These are phyloP conservation scores for Blastocystis sp. DNA, from an alignment of 352 stramenopile genomes.

Conservation along the genomic window DNA sequence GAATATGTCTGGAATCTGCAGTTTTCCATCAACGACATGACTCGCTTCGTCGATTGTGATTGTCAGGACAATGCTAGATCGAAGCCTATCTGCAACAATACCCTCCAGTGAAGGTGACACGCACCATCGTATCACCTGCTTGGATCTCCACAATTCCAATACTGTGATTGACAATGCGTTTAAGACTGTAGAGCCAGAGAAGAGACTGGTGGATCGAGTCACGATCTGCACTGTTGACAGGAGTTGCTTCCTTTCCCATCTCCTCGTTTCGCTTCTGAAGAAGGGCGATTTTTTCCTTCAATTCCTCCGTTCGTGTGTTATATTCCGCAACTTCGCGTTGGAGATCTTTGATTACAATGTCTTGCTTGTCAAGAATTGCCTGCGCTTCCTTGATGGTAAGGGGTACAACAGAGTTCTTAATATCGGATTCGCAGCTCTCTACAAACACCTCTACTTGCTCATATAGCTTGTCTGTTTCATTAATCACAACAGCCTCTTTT, in stretches of 20 bases:
- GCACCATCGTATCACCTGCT: neutral
- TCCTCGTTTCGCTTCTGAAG: neutral
- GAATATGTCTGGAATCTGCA: neutral
- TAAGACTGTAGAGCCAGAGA: slow-evolving; percentile 36
- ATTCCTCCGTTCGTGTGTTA: neutral
- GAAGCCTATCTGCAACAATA: neutral
- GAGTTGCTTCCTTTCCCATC: neutral
- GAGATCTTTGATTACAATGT: neutral
- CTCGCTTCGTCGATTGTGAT: neutral
- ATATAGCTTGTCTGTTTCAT: neutral
- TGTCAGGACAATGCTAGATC: neutral
- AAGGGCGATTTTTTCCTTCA: neutral
- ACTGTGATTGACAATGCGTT: slow-evolving; percentile 14
- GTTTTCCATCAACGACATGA: neutral
- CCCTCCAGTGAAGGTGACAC: neutral
- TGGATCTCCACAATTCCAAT: slow-evolving; percentile 28
- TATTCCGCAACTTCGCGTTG: neutral
- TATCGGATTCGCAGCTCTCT: slow-evolving; percentile 21
- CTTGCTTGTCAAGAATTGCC: slow-evolving; percentile 28
- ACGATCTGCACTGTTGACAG: neutral
- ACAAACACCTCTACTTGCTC: neutral
- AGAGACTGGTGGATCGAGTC: neutral
- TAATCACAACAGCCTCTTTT: neutral
- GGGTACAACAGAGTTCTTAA: slow-evolving; percentile 14
- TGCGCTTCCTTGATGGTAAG: neutral